Evolutionary conservation across 345 rosid genomes (phyloP), one percentile per base, ranked within the genome.

Genomic region (Citrus reticulata): DNA sequence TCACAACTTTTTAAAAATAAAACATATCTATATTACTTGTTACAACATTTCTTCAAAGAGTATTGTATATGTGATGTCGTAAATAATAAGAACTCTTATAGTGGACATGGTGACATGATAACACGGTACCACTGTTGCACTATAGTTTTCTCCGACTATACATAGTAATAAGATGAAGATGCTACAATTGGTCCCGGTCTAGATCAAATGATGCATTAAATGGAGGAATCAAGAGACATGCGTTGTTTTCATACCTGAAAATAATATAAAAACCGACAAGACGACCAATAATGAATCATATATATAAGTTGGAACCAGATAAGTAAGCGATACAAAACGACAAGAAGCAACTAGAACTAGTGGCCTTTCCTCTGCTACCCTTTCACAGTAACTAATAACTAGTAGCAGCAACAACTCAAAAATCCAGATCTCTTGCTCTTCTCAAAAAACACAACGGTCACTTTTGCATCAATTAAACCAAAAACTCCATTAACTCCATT

Each of bases 391-490:
- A 42, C 46, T 9, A 10, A 16, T 42, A 2, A 42, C 46, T 9
- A 40, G 46, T 40, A 40, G 2, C 49, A 42, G 3, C 39, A 7
- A 6, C 51, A 3, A 42, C 51, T 46, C 51, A 54, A 54, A 16
- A 54, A 20, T 76, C 55, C 46, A 55, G 79, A 78, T 59, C 32
- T 72, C 29, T 76, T 22, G 60, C 71, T 29, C 74, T 65, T 59
- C 60, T 49, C 25, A 24, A 61, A 24, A 62, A 77, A 14, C 70
- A 13, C 55, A 79, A 79, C 78, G 78, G 78, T 75, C 78, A 67
- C 70, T 30, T 80, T 66, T 58, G 75, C 60, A 20, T 20, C 76
- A 17, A 64, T 25, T 25, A 7, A 40, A 73, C 57, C 68, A 59
- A 7, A 70, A 14, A 27, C 58, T 14, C 19, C 46, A 40, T 49